Conservation (phyloP, 2,329 filamentous ascomycete species). For the Bisporella sp. region DNA sequence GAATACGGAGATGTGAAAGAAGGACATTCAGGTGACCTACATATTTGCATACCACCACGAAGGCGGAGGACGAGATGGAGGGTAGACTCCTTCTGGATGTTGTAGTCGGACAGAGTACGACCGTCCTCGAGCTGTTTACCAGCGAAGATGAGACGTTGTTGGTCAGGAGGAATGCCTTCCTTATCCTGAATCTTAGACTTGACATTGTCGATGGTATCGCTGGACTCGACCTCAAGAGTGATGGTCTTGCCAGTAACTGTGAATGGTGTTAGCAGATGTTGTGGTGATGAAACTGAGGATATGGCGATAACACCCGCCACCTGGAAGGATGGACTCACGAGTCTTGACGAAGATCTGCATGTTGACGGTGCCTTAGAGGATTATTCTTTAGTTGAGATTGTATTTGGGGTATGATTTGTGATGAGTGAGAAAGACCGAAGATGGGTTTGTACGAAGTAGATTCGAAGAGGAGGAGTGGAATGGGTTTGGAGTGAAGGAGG, state of each 20-base stretch:
- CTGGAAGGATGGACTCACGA: constrained; percentile 48
- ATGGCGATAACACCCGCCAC: constrained; percentile 37
- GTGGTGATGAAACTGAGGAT: constrained; percentile 46
- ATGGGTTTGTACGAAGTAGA: not conserved
- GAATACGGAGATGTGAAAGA: constrained; percentile 7
- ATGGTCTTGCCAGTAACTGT: constrained; percentile 89
- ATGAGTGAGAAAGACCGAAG: not conserved
- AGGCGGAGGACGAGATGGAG: constrained; percentile 82
- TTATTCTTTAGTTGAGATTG: constrained; percentile 1
- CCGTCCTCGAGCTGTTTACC: constrained; percentile 96
- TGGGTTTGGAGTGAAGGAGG: constrained; percentile 17
- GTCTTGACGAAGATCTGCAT: constrained; percentile 99
- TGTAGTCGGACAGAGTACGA: constrained; percentile 84
- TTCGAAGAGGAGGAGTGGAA: constrained; percentile 1
- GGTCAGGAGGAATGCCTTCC: constrained; percentile 92
- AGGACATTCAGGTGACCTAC: constrained; percentile 14
- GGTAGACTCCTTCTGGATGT: constrained; percentile 90
- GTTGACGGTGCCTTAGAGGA: constrained; percentile 19
- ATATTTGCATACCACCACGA: constrained; percentile 85
- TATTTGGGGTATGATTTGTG: not conserved
- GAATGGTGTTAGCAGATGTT: constrained; percentile 61
- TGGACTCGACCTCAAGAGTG: constrained; percentile 99
- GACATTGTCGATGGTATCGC: constrained; percentile 98
- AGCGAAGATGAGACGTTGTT: constrained; percentile 93
- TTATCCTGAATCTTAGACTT: constrained; percentile 98